Evolutionary conservation across 2,329 filamentous ascomycete species (phyloP), one percentile per base, ranked within the genome.

Genomic region (Venturia aucupariae): DNA sequence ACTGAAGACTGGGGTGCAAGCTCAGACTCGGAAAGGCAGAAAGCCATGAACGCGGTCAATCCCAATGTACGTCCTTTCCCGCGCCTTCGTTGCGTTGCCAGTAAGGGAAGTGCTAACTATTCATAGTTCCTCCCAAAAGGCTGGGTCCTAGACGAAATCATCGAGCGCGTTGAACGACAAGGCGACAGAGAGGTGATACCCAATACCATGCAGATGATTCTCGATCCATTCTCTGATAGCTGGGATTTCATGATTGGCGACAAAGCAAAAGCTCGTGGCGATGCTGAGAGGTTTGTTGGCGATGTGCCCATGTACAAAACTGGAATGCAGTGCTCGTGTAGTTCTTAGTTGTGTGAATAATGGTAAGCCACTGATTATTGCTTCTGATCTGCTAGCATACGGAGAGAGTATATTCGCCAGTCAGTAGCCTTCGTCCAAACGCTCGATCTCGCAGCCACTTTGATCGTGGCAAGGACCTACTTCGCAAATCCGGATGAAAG

Each of bases 241-340:
- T 94, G 90, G 90, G 80, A 81, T 7, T 76, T 79, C 65, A 80
- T 94, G 68, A 78, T 77, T 62, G 84, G 86, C 19, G 90, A 96
- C 72, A 39, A 22, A 11, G 41, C 46, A 2, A 61, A 60, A 19
- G 57, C 54, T 7, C 24, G 48, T 22, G 41, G 8, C 10, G 64
- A 65, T 22, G 93, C 96, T 74, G 81, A 87, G 69, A 81, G 92
- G 67, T 96, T 90, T 80, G 90, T 87, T 69, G 88, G 90, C 2
- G 92, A 97, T 76, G 90, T 96, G 64, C 93, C 93, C 0, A 86
- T 83, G 72, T 81, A 81, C 57, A 86, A 87, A 75, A 84, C 90
- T 69, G 90, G 89, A 41, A 86, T 96, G 84, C 93, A 97, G 79
- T 97, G 94, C 75, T 96, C 90, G 73, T 99, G 94, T 77, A 96